These are phyloP conservation scores for Pichia cabralensis DNA, from an alignment of 805 yeast species.

Conservation along the genomic window DNA sequence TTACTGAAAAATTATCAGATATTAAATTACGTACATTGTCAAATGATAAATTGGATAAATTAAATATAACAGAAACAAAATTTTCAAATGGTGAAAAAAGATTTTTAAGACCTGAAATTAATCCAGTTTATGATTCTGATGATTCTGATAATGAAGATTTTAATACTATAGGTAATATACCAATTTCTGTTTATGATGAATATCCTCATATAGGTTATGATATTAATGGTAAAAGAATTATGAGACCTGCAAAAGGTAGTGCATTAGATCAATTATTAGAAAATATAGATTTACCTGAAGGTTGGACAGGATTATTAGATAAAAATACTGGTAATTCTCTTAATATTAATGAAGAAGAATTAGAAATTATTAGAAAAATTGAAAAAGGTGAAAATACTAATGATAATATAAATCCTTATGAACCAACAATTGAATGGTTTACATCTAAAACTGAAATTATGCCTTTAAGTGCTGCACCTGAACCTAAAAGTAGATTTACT, in stretches of 20 bases:
- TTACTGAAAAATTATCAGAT: constrained; percentile 46
- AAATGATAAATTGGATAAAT: constrained; percentile 25
- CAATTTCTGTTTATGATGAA: constrained; percentile 88
- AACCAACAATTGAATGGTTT: constrained; percentile 94
- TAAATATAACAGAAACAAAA: constrained; percentile 32
- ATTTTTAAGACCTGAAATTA: constrained; percentile 75
- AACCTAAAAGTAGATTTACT: constrained; percentile 93
- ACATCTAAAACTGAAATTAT: constrained; percentile 72
- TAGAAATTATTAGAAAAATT: constrained; percentile 77
- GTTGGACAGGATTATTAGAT: constrained; percentile 96
- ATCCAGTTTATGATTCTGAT: constrained; percentile 91
- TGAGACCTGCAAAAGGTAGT: constrained; percentile 97
- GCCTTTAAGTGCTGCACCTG: constrained; percentile 92
- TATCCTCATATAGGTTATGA: constrained; percentile 97
- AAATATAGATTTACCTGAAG: constrained; percentile 88
- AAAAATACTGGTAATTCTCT: constrained; percentile 77
- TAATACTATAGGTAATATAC: constrained; percentile 91
- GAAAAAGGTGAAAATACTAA: constrained; percentile 80
- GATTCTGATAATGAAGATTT: constrained; percentile 73
- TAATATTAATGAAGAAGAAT: constrained; percentile 77
- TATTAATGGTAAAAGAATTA: constrained; percentile 93
- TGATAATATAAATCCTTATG: constrained; percentile 76
- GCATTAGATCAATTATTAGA: constrained; percentile 88
- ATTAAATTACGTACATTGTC: constrained; percentile 43
- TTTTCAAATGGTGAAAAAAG: constrained; percentile 78